phyloP scores from a whole-genome alignment of 345 rosid species.

The Cardiospermum halicacabum region DNA sequence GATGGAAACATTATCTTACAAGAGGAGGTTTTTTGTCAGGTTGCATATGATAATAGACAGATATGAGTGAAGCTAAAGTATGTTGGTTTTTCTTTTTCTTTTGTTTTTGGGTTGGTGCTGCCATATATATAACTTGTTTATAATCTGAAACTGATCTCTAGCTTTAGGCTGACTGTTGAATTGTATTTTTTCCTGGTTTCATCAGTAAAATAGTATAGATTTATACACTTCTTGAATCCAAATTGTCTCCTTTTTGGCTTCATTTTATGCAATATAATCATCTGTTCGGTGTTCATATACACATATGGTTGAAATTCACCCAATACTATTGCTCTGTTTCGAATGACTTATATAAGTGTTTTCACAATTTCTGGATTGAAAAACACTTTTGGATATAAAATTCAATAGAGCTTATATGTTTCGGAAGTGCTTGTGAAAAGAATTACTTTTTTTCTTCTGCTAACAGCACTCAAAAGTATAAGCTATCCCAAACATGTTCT shows the following conservation, averaged over 20 bases:
- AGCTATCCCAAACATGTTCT: no score
- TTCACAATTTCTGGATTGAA: no score
- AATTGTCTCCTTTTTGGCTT: not conserved
- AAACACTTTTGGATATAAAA: no score
- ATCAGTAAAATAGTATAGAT: slow-evolving; percentile 5
- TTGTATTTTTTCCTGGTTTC: slow-evolving; percentile 18
- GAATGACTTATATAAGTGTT: no score
- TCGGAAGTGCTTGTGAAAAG: no score
- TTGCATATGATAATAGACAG: slow-evolving; percentile 7
- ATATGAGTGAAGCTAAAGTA: not conserved
- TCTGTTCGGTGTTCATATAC: not conserved
- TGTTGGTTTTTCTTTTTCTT: not conserved
- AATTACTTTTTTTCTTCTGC: no score
- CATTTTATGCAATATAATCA: not conserved
- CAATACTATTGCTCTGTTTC: no score
- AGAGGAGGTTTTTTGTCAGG: not conserved
- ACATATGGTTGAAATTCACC: not conserved
- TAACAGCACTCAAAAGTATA: not conserved
- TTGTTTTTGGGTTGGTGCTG: slow-evolving; percentile 10
- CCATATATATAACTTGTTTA: slow-evolving; percentile 22
- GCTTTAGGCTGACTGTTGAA: slow-evolving; percentile 26
- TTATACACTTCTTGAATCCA: not conserved
- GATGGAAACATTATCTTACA: not conserved
- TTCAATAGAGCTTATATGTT: no score
- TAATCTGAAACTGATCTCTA: slow-evolving; percentile 14